Conservation (phyloP, 805 yeast genomes). For the Clavispora santaluciae region DNA sequence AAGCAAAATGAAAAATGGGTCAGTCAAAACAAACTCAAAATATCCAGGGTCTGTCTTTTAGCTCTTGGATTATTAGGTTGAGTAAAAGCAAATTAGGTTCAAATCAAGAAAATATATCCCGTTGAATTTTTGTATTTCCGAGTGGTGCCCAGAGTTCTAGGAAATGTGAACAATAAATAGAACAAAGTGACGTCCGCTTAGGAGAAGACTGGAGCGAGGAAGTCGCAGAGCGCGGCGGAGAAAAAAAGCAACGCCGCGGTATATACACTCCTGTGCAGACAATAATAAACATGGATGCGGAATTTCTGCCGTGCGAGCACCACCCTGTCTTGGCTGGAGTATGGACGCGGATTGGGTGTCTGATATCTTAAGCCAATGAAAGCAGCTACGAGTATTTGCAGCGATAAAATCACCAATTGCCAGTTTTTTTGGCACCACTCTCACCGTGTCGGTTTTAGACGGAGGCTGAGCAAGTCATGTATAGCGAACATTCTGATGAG, state of each 20-base stretch:
- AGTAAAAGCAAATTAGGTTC: background rate
- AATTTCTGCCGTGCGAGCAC: too few relatives aligned
- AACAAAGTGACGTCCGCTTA: background rate
- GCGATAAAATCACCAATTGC: too few relatives aligned
- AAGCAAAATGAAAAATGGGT: background rate
- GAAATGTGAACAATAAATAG: background rate
- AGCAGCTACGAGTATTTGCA: too few relatives aligned
- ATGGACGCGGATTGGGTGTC: too few relatives aligned
- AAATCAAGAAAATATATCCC: too few relatives aligned
- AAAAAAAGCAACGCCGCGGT: background rate
- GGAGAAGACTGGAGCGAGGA: slow-evolving; percentile 1
- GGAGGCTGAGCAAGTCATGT: background rate
- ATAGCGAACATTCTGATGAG: background rate
- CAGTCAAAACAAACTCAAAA: background rate
- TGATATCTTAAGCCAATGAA: too few relatives aligned
- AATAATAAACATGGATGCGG: background rate
- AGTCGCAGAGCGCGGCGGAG: slow-evolving; percentile 1
- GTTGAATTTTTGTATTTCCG: background rate
- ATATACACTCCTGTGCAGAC: background rate
- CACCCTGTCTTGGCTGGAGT: too few relatives aligned
- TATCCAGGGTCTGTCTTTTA: background rate
- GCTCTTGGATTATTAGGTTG: background rate
- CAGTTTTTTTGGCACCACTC: background rate
- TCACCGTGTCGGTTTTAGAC: background rate
- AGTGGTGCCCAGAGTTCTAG: background rate